phyloP scores from a whole-genome alignment of 1,139 yeast species.

The Torulaspora globosa region DNA sequence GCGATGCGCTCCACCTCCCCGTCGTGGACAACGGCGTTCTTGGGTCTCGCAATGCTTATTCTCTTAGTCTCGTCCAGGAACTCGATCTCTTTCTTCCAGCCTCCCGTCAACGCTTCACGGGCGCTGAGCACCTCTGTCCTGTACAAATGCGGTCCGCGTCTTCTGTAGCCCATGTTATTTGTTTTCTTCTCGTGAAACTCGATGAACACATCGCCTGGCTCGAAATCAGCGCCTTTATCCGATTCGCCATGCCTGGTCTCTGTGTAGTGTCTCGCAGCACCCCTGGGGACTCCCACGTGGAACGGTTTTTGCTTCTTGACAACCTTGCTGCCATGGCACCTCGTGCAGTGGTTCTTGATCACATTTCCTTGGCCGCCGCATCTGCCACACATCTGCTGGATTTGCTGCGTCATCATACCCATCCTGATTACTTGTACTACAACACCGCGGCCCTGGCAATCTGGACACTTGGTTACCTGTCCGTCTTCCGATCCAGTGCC shows the following conservation, averaged over 20 bases:
- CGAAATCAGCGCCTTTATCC: conserved; percentile 75
- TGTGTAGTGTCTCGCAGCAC: conserved; percentile 58
- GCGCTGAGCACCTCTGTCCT: conserved; percentile 74
- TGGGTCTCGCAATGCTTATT: conserved; percentile 47
- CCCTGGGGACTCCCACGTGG: conserved; percentile 63
- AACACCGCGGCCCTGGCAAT: conserved; percentile 75
- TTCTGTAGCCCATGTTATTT: conserved; percentile 76
- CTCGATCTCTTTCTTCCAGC: conserved; percentile 66
- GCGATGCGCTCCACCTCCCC: conserved; percentile 68
- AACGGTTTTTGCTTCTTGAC: conserved; percentile 53
- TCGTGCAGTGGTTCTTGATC: conserved; percentile 58
- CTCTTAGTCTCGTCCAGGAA: conserved; percentile 60
- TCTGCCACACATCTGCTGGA: conserved; percentile 70
- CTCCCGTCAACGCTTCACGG: conserved; percentile 71
- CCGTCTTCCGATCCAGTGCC: conserved; percentile 89
- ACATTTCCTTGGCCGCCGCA: conserved; percentile 76
- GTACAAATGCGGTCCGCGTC: conserved; percentile 69
- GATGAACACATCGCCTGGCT: conserved; percentile 73
- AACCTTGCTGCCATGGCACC: conserved; percentile 70
- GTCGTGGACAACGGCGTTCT: conserved; percentile 51
- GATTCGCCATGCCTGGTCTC: conserved; percentile 71
- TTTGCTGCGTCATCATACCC: conserved; percentile 86
- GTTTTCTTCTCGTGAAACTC: conserved; percentile 51
- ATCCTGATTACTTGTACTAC: conserved; percentile 65
- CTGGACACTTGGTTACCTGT: conserved; percentile 54